Base-by-base conservation (phyloP, 164 flowering plant species). In the Macadamia integrifolia region DNA sequence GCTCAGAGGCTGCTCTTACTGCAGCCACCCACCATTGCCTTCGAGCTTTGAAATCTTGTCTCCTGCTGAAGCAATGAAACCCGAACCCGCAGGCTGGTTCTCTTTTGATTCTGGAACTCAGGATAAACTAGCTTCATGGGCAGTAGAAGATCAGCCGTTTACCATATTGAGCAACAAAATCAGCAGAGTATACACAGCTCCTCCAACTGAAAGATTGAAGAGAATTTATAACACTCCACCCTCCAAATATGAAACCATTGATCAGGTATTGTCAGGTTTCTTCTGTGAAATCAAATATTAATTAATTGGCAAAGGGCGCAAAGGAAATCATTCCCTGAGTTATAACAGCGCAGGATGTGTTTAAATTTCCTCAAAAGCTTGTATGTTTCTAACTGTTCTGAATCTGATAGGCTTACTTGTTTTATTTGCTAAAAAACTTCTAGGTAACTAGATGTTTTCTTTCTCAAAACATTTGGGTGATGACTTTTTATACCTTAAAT, bases 161-260 rank as follows among this genome's bases (percentile, higher is more conserved):
- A 86, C 89, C 58, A 79, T 87, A 55, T 69, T 89, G 77, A 81
- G 76, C 66, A 60, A 85, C 50, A 89, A 85, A 77, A 59, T 91
- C 7, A 89, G 98, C 66, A 84, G 98, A 79, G 86, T 90, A 1
- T 90, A 90, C 65, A 71, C 88, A 28, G 88, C 89, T 50, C 97
- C 88, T 40, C 98, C 95, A 7, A 1, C 48, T 6, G 95, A 90
- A 72, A 86, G 93, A 82, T 68, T 74, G 31, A 90, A 93, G 79
- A 71, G 75, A 7, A 74, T 88, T 60, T 84, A 82, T 60, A 71
- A 78, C 61, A 86, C 92, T 6, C 42, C 85, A 6, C 97, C 98
- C 62, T 84, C 97, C 0, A 93, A 93, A 74, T 93, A 85, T 71
- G 95, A 93, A 71, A 79, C 84, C 32, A 75, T 90, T 43, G 93